Percentiles rank a stretch among this genome's conserved stretches.
Evolutionary conservation across 129 eudicot genomes (phyloP).

Genomic region (Artemisia annua): DNA sequence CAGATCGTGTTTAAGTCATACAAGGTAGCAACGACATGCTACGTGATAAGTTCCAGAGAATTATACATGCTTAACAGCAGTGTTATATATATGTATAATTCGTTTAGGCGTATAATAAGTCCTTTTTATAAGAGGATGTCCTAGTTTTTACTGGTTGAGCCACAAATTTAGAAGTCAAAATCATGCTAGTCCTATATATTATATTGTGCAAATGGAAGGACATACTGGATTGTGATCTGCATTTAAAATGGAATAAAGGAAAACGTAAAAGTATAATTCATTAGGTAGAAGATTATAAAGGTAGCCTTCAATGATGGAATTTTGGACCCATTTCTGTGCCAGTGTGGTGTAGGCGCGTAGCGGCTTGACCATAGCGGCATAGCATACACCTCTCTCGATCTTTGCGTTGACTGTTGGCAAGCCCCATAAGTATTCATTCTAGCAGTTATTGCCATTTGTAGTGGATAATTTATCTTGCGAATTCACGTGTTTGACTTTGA

Average conservation of each 20-base stretch:
- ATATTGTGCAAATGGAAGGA: background rate
- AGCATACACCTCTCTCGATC: too few relatives aligned
- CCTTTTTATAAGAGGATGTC: background rate
- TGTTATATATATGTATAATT: too few relatives aligned
- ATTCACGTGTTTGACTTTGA: too few relatives aligned
- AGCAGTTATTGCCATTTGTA: too few relatives aligned
- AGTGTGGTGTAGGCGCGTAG: too few relatives aligned
- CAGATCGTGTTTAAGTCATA: constrained; percentile 5
- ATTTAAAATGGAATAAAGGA: background rate
- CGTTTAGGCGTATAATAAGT: background rate
- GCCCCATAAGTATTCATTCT: too few relatives aligned
- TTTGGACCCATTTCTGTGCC: too few relatives aligned
- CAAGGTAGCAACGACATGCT: background rate
- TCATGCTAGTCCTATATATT: background rate
- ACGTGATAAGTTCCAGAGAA: background rate
- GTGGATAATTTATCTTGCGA: too few relatives aligned
- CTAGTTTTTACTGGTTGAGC: background rate
- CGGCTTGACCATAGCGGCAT: too few relatives aligned
- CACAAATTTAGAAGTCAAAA: background rate
- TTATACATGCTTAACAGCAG: background rate
- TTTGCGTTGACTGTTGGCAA: too few relatives aligned
- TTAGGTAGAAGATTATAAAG: background rate
- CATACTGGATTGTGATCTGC: background rate
- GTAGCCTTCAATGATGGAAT: too few relatives aligned
- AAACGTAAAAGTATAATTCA: background rate